Evolutionary conservation across 2,329 filamentous ascomycete genomes (phyloP).

Genomic region (Thermothelomyces thermophilus): DNA sequence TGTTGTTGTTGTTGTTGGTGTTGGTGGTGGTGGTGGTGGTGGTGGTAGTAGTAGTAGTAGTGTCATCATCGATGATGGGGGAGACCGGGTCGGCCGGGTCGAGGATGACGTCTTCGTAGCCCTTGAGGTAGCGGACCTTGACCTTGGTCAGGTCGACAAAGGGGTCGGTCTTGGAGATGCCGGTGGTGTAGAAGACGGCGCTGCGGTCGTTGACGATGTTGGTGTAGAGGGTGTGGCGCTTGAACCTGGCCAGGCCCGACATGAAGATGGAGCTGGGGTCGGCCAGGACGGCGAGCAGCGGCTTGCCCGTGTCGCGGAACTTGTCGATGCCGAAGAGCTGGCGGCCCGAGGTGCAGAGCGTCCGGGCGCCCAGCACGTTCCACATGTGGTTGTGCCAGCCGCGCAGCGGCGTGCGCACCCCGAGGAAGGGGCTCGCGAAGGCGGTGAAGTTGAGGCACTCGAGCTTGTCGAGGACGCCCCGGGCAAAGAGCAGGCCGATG

Average conservation of each 20-base stretch:
- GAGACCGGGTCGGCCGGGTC: slow-evolving; percentile 56
- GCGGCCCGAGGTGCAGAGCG: slow-evolving; percentile 72
- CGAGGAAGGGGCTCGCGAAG: slow-evolving; percentile 78
- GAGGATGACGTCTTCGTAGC: slow-evolving; percentile 69
- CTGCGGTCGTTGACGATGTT: slow-evolving; percentile 84
- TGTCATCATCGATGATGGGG: neutral
- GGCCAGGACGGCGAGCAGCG: slow-evolving; percentile 72
- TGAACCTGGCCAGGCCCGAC: slow-evolving; percentile 67
- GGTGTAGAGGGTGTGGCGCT: slow-evolving; percentile 69
- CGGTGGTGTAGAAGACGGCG: slow-evolving; percentile 76
- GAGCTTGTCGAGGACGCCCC: slow-evolving; percentile 70
- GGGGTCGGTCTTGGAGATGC: slow-evolving; percentile 70
- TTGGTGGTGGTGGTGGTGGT: neutral
- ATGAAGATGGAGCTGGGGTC: slow-evolving; percentile 84
- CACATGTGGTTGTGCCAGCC: slow-evolving; percentile 62
- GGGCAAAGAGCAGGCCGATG: slow-evolving; percentile 73
- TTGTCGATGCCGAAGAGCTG: slow-evolving; percentile 84
- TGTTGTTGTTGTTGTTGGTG: neutral
- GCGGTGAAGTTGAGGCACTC: slow-evolving; percentile 89
- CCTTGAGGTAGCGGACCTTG: slow-evolving; percentile 65
- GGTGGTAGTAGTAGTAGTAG: neutral
- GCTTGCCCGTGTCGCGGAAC: slow-evolving; percentile 76
- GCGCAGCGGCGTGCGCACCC: slow-evolving; percentile 62
- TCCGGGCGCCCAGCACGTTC: slow-evolving; percentile 79
- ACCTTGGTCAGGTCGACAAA: slow-evolving; percentile 62